These are phyloP conservation scores for Phylloporus arenicola DNA, from an alignment of 768 basidiomycete genomes.

Conservation along the genomic window DNA sequence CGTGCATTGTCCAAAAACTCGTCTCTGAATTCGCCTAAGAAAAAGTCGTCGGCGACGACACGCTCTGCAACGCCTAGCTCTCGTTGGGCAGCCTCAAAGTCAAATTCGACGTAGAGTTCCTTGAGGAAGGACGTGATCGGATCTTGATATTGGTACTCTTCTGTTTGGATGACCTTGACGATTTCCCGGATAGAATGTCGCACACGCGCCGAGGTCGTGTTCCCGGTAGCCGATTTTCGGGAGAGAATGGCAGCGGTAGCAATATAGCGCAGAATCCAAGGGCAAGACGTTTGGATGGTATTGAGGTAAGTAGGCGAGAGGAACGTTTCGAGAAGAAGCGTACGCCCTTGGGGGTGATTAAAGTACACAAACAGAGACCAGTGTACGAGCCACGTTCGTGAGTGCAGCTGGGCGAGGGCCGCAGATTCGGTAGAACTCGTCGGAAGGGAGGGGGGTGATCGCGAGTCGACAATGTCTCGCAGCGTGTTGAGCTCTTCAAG, in stretches of 20 bases:
- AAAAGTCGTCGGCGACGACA: constrained; percentile 90
- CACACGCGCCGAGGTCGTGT: constrained; percentile 60
- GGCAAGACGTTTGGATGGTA: constrained; percentile 93
- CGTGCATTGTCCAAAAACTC: constrained; percentile 97
- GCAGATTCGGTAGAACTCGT: constrained; percentile 50
- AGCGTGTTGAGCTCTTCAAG: constrained; percentile 93
- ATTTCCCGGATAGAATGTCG: constrained; percentile 87
- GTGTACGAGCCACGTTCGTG: constrained; percentile 93
- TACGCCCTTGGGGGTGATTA: constrained; percentile 89
- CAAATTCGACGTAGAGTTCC: constrained; percentile 92
- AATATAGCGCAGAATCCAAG: constrained; percentile 94
- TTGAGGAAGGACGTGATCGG: constrained; percentile 90
- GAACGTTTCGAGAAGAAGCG: constrained; percentile 92
- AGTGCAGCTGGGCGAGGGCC: constrained; percentile 84
- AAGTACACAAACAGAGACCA: constrained; percentile 99
- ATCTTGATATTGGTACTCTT: constrained; percentile 95
- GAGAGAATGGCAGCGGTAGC: constrained; percentile 90
- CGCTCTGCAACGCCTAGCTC: constrained; percentile 72
- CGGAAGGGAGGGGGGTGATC: constrained; percentile 49
- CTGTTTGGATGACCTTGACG: constrained; percentile 89
- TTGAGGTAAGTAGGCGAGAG: constrained; percentile 95
- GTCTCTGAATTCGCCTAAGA: constrained; percentile 83
- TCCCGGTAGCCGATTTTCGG: constrained; percentile 59
- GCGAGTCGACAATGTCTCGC: constrained; percentile 86
- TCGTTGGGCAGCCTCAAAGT: constrained; percentile 91